Evolutionary conservation across 179 eudicot species (phyloP), one percentile per base, ranked within the genome.

Genomic region (Drosera spatulata): DNA sequence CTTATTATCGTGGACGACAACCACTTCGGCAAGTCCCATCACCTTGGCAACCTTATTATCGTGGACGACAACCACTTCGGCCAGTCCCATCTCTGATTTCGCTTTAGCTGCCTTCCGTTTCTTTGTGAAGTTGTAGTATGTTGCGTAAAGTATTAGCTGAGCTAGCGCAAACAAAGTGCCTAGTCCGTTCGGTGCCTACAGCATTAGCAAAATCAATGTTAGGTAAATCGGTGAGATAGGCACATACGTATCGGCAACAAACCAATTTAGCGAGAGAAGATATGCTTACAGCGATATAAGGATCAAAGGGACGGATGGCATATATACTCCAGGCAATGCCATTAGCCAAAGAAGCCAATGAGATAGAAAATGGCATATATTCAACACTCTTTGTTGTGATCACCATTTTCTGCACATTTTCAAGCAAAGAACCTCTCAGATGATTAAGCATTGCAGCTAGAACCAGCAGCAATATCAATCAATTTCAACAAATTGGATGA

Each of bases 41-140:
- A n/a, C n/a, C 33, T 22, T 22, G 33, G 33, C 0, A 22, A 22
- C 33, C 33, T 22, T 22, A 22, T 22, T 22, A 1, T 22, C 33
- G 33, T 22, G 33, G 33, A 22, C 33, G 33, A 53, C 22, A 7
- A 53, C 45, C 33, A 55, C 22, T 58, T 50, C 61, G 60, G 67
- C 50, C 69, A 72, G 10, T 61, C 64, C 70, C 63, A 68, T 11
- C 53, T 78, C 77, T 43, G 7, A 55, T 60, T 42, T 70, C 54
- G 59, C 71, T 68, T 46, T 22, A 22, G 58, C 76, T 10, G 59
- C 59, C 11, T 58, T 15, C 38, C 66, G 69, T 57, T 59, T 56
- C 53, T 69, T 46, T 0, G 81, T 74, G 0, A 73, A 62, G 39
- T 61, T 59, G 56, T 70, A 80, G 51, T 51, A 80, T 7, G 62